Evolutionary conservation across 306 rosid species (phyloP), one percentile per base, ranked within the genome.

Genomic region (Betula pendula): DNA sequence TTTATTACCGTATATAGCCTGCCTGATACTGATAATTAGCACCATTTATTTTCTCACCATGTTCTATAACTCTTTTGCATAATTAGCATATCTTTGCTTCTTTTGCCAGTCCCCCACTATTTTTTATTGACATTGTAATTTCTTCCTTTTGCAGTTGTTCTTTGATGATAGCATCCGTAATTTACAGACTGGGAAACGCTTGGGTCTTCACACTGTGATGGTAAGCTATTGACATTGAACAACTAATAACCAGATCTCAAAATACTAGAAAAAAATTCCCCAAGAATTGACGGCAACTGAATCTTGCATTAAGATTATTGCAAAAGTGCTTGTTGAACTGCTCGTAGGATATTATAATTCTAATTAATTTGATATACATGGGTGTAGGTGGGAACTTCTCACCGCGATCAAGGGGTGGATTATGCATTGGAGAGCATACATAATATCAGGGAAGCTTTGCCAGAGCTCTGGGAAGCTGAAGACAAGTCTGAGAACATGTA

Each of bases 361-460:
- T 33, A 49, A 63, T 31, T 35, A 53, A 20, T 22, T 43, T 31
- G 75, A 59, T 49, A 69, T 11, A 11, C 50, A 50, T 78, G 75
- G 35, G 77, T 82, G 80, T 79, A 94, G 98, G 87, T 94, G 42
- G 96, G 98, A 24, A 81, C 80, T 70, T 87, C 95, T 0, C 81
- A 79, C 60, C 85, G 91, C 43, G 56, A 48, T 6, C 48, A 51
- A 2, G 93, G 88, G 14, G 85, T 83, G 72, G 98, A 89, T 87
- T 78, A 88, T 83, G 98, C 95, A 31, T 81, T 92, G 11, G 97
- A 90, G 89, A 90, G 96, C 87, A 94, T 94, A 70, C 98, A 94
- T 83, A 94, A 92, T 53, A 85, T 92, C 20, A 85, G 52, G 80
- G 98, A 92, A 71, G 98, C 97, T 68, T 74, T 92, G 81, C 97